Evolutionary conservation across 2,329 filamentous ascomycete species (phyloP).

Genomic region (Sodiomyces alkalinus): DNA sequence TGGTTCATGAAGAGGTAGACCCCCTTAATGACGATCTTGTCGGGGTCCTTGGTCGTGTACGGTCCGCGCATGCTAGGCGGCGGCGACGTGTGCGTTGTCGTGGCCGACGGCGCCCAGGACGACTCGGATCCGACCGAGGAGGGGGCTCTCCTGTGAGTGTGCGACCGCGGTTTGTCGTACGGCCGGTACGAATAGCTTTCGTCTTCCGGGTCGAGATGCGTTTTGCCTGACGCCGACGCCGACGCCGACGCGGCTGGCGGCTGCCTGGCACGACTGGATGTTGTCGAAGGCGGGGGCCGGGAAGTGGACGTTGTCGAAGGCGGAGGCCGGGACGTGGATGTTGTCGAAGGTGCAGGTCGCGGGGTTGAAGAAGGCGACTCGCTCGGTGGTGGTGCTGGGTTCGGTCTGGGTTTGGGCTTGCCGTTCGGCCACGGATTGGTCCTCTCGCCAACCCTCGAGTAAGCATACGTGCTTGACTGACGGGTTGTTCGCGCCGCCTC

Average conservation of each 20-base stretch:
- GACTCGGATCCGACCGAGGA: constrained; percentile 60
- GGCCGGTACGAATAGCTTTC: constrained; percentile 60
- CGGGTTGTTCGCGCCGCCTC: constrained; percentile 17
- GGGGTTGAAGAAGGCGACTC: constrained; percentile 10
- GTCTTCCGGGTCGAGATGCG: constrained; percentile 45
- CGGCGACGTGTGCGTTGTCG: constrained; percentile 70
- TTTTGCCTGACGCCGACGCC: no score
- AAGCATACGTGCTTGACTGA: constrained; percentile 42
- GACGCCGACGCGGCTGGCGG: constrained; percentile 33
- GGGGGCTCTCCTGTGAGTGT: constrained; percentile 40
- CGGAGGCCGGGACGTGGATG: constrained; percentile 12
- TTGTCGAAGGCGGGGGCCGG: constrained; percentile 9
- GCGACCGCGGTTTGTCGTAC: constrained; percentile 53
- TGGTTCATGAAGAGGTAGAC: constrained; percentile 89
- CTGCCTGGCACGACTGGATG: constrained; percentile 14
- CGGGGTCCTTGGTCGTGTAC: constrained; percentile 78
- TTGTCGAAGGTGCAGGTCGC: constrained; percentile 11
- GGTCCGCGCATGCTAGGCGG: constrained; percentile 63
- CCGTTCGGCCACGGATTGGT: constrained; percentile 56
- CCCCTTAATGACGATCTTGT: constrained; percentile 90
- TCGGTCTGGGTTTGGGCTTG: no score
- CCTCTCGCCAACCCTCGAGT: constrained; percentile 50
- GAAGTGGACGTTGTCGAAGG: constrained; percentile 3
- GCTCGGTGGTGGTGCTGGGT: constrained; percentile 26
- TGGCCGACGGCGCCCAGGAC: constrained; percentile 73